Evolutionary conservation across 2,329 filamentous ascomycete genomes (phyloP).

Genomic region (Hypoxylon sp.): DNA sequence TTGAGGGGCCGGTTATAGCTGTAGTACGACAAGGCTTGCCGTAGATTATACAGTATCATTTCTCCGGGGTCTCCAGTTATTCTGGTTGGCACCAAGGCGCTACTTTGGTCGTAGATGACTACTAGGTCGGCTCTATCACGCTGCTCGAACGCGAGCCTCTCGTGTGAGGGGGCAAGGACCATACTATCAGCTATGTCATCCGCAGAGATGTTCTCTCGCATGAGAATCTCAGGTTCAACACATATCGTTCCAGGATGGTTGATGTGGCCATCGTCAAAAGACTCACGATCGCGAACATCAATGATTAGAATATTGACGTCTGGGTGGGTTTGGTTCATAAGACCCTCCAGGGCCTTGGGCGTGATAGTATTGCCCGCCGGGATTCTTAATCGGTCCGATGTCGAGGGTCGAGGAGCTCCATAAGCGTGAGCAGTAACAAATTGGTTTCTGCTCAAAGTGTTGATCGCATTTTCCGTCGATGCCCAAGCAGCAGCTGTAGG

Average conservation of each 20-base stretch:
- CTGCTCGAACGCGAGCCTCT: slow-evolving; percentile 80
- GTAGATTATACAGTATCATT: slow-evolving; percentile 77
- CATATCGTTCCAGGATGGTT: slow-evolving; percentile 88
- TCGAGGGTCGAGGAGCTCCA: slow-evolving; percentile 54
- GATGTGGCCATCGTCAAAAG: slow-evolving; percentile 92
- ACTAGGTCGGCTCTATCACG: slow-evolving; percentile 86
- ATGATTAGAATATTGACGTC: slow-evolving; percentile 81
- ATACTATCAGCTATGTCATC: slow-evolving; percentile 76
- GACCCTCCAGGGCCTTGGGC: slow-evolving; percentile 78
- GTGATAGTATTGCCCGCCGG: slow-evolving; percentile 72
- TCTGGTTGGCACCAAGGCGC: slow-evolving; percentile 65
- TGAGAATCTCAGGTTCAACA: slow-evolving; percentile 82
- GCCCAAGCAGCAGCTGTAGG: slow-evolving; percentile 49
- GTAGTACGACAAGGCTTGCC: slow-evolving; percentile 85
- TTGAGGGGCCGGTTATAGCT: slow-evolving; percentile 84
- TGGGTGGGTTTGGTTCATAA: slow-evolving; percentile 69
- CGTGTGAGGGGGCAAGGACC: slow-evolving; percentile 78
- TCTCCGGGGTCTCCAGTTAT: slow-evolving; percentile 58
- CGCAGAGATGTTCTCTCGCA: slow-evolving; percentile 76
- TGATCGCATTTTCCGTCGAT: slow-evolving; percentile 51
- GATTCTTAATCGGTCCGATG: slow-evolving; percentile 64
- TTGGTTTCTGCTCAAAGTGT: slow-evolving; percentile 54
- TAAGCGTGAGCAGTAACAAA: slow-evolving; percentile 54
- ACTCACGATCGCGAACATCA: slow-evolving; percentile 83
- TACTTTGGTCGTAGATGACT: slow-evolving; percentile 87